These are phyloP conservation scores for Wallacemonas sp. DNA, from an alignment of 208 protist genomes.

Conservation along the genomic window DNA sequence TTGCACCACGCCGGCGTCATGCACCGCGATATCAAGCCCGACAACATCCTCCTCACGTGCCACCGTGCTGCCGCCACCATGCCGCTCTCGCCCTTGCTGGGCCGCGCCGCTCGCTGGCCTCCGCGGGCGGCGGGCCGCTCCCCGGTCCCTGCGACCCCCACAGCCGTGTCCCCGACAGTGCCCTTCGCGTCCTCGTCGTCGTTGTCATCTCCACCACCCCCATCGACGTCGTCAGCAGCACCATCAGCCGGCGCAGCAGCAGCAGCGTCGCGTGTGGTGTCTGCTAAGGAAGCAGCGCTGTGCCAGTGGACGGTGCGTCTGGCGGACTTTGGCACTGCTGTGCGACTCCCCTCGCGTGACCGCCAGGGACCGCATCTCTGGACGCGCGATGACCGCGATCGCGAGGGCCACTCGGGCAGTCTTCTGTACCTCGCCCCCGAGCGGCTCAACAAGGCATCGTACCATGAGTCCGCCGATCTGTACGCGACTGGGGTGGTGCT, in stretches of 20 bases:
- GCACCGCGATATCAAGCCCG: conserved; percentile 92
- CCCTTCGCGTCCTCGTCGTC: too few species aligned
- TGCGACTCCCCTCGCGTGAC: neutral
- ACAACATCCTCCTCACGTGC: conserved; percentile 77
- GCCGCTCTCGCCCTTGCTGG: too few species aligned
- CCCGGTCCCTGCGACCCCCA: too few species aligned
- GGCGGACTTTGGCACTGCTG: conserved; percentile 78
- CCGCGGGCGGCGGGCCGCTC: conserved; percentile 10
- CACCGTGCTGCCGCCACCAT: neutral
- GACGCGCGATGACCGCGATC: neutral
- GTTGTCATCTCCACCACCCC: too few species aligned
- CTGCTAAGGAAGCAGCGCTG: conserved; percentile 44
- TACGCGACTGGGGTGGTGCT: conserved; percentile 81
- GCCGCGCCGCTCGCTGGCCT: neutral
- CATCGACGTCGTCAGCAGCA: too few species aligned
- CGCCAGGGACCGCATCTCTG: neutral
- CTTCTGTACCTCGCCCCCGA: conserved; percentile 81
- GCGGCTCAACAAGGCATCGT: conserved; percentile 50
- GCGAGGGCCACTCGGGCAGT: conserved; percentile 27
- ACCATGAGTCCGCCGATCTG: conserved; percentile 77
- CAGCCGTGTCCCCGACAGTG: too few species aligned
- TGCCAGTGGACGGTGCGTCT: conserved; percentile 36
- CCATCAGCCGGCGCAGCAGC: too few species aligned
- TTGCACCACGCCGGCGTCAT: conserved; percentile 54
- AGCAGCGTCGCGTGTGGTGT: too few species aligned